A percentile compares a stretch with the other conserved stretches of the same genome.
phyloP scores from a whole-genome alignment of 352 stramenopile genomes.

The Phytophthora megakarya region DNA sequence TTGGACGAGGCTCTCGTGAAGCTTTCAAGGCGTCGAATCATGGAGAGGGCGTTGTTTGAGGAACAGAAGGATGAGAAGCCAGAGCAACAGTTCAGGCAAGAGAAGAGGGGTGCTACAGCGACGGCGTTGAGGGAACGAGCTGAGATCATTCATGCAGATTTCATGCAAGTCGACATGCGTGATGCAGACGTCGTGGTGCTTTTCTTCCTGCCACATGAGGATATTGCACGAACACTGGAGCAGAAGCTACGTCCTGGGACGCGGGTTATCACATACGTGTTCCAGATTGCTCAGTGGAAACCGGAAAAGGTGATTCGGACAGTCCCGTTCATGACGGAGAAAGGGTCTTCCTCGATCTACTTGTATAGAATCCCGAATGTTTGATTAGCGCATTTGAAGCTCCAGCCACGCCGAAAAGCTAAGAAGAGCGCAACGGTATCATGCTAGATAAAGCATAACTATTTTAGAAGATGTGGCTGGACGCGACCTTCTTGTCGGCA shows the following conservation, averaged over 20 bases:
- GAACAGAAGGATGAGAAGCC: neutral
- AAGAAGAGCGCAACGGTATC: conserved; percentile 9
- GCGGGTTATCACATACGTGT: conserved; percentile 72
- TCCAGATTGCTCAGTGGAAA: conserved; percentile 62
- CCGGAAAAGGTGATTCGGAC: conserved; percentile 43
- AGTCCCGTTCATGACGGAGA: conserved; percentile 67
- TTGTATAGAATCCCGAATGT: conserved; percentile 45
- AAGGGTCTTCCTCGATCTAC: conserved; percentile 51
- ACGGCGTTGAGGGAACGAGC: conserved; percentile 27
- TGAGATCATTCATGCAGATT: conserved; percentile 57
- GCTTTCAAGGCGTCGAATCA: conserved; percentile 40
- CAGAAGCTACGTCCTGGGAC: conserved; percentile 46
- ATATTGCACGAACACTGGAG: conserved; percentile 43
- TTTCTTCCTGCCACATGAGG: conserved; percentile 67
- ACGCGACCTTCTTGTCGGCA: conserved; percentile 14
- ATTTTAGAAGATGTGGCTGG: conserved; percentile 16
- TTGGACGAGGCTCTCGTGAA: conserved; percentile 58
- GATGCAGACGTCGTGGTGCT: conserved; percentile 57
- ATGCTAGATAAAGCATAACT: conserved; percentile 22
- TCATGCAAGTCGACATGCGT: conserved; percentile 49
- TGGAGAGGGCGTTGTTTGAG: conserved; percentile 13
- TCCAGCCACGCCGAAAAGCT: too few species aligned
- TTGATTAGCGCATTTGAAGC: too few species aligned
- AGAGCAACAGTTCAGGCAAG: neutral
- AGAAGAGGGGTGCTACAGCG: neutral